Evolutionary conservation across 2,329 filamentous ascomycete genomes (phyloP).

Genomic region (Coleophoma eucalyptorum): DNA sequence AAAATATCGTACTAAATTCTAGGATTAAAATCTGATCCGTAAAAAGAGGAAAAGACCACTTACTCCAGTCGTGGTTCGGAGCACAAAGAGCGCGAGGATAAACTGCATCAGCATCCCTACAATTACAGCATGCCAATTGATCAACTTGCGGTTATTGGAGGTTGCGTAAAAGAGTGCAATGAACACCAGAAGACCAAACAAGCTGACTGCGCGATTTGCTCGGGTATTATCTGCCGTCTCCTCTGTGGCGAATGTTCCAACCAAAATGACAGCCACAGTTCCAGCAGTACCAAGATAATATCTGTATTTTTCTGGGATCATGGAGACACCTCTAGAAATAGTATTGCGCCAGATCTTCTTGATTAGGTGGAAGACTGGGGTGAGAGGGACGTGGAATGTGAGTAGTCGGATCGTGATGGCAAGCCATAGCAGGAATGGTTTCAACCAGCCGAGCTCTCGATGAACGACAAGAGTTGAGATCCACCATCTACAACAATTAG

Average conservation of each 20-base stretch:
- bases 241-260: slow-evolving; percentile 71
- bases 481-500: slow-evolving; percentile 56
- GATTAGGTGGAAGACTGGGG: slow-evolving; percentile 62
- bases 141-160: slow-evolving; percentile 60
- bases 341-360: slow-evolving; percentile 65
- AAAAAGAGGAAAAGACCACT: slow-evolving; percentile 1
- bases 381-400: slow-evolving; percentile 68
- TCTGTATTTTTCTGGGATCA: slow-evolving; percentile 65
- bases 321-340: slow-evolving; percentile 50
- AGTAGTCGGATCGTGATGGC: slow-evolving; percentile 69
- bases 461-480: slow-evolving; percentile 72
- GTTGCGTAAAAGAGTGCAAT: slow-evolving; percentile 64
- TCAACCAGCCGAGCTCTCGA: slow-evolving; percentile 72
- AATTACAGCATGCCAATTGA: slow-evolving; percentile 78
- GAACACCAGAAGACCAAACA: slow-evolving; percentile 75
- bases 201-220: slow-evolving; percentile 73
- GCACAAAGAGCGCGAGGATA: slow-evolving; percentile 82
- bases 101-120: slow-evolving; percentile 88
- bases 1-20: slow-evolving; percentile 70
- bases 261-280: slow-evolving; percentile 68
- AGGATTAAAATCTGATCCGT: background rate
- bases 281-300: slow-evolving; percentile 58
- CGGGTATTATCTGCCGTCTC: slow-evolving; percentile 75
- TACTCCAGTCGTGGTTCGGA: slow-evolving; percentile 69
- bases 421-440: slow-evolving; percentile 81